These are phyloP conservation scores for Saccharomycopsis schoenii DNA, from an alignment of 805 yeast genomes.

Conservation along the genomic window DNA sequence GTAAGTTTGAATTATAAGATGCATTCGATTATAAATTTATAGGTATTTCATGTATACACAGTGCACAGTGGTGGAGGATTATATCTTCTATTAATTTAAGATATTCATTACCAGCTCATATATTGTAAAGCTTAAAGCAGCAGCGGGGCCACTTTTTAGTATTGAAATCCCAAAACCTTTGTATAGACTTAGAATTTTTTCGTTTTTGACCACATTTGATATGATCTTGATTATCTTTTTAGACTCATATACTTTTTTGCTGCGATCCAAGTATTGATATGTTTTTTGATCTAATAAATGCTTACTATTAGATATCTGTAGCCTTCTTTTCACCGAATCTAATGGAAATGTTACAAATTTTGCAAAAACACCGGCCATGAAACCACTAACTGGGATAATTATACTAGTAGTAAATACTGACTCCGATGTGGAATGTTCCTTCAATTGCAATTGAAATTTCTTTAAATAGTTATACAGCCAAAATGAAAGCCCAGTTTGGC, in stretches of 20 bases:
- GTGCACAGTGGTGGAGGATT: too few species aligned
- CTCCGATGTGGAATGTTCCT: neutral
- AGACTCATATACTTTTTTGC: slow-evolving; percentile 5
- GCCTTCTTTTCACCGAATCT: slow-evolving; percentile 70
- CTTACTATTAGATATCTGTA: slow-evolving; percentile 48
- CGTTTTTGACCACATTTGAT: slow-evolving; percentile 5
- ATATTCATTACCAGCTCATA: slow-evolving; percentile 16
- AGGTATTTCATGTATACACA: too few species aligned
- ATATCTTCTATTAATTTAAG: neutral
- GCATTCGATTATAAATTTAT: too few species aligned
- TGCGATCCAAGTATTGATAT: slow-evolving; percentile 5
- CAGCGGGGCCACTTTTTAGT: slow-evolving; percentile 18
- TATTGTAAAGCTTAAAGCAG: slow-evolving; percentile 15
- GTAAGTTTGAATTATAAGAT: too few species aligned
- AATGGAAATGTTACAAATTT: slow-evolving; percentile 76
- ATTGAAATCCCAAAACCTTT: slow-evolving; percentile 16
- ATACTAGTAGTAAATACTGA: neutral
- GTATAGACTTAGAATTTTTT: slow-evolving; percentile 14
- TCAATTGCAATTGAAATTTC: slow-evolving; percentile 22
- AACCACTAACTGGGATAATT: slow-evolving; percentile 52
- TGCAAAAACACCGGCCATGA: slow-evolving; percentile 65
- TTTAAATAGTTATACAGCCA: slow-evolving; percentile 22
- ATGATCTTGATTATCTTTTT: slow-evolving; percentile 7
- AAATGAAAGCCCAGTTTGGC: slow-evolving; percentile 16
- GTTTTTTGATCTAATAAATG: neutral